These are phyloP conservation scores for Lactarius sp. DNA, from an alignment of 768 basidiomycete species.

Conservation along the genomic window DNA sequence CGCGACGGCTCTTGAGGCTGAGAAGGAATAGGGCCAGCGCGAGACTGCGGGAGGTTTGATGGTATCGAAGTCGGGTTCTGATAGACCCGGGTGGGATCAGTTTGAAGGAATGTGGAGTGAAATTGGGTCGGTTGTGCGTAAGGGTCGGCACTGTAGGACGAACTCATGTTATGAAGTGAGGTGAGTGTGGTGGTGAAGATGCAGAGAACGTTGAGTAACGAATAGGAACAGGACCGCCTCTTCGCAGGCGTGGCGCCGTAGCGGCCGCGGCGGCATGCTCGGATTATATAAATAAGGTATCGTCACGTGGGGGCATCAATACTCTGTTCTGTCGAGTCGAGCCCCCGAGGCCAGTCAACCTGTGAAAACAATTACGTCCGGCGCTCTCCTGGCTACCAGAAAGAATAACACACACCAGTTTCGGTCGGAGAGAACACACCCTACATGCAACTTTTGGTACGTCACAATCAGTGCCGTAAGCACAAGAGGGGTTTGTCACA, in stretches of 20 bases:
- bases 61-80: constrained; percentile 17
- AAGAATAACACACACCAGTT: neutral
- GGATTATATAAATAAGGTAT: constrained; percentile 1
- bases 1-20: neutral
- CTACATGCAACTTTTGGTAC: constrained; percentile 5
- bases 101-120: constrained; percentile 8
- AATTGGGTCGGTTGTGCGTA: constrained; percentile 16
- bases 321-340: too few species aligned
- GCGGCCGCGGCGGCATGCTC: neutral
- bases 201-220: neutral
- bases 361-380: constrained; percentile 10
- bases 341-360: too few species aligned
- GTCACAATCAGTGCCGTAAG: constrained; percentile 15
- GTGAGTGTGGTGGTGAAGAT: neutral
- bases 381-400: neutral
- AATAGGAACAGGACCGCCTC: neutral
- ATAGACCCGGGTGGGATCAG: neutral
- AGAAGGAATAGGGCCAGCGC: neutral
- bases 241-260: neutral
- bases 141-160: constrained; percentile 1
- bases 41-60: constrained; percentile 16
- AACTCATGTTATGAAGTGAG: constrained; percentile 11
- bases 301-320: constrained; percentile 11
- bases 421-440: neutral
- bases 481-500: neutral